These are phyloP conservation scores for Amauroascus niger DNA, from an alignment of 2,329 filamentous ascomycete species.

Conservation along the genomic window DNA sequence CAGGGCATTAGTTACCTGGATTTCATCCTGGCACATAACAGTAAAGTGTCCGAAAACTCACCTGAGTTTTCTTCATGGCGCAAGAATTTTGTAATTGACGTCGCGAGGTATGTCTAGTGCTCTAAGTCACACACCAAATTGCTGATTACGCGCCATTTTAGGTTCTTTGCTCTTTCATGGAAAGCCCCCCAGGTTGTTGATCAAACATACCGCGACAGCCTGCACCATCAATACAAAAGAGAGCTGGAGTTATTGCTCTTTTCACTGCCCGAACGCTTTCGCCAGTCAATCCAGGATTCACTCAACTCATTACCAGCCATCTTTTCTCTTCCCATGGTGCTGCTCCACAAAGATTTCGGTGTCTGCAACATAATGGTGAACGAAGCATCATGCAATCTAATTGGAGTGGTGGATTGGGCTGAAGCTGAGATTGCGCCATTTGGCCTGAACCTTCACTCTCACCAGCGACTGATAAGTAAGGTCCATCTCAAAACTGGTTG, in stretches of 20 bases:
- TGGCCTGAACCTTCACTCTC: conserved; percentile 32
- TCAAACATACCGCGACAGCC: conserved; percentile 20
- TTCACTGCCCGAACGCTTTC: conserved; percentile 16
- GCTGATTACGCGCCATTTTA: conserved; percentile 18
- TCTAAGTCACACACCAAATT: background rate
- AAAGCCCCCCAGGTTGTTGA: conserved; percentile 27
- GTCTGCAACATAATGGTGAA: conserved; percentile 36
- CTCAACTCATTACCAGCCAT: conserved; percentile 27
- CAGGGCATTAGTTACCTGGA: conserved; percentile 25
- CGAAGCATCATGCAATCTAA: conserved; percentile 29
- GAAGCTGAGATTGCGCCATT: conserved; percentile 36
- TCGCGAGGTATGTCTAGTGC: conserved; percentile 22
- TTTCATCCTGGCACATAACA: conserved; percentile 29
- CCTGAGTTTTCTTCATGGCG: conserved; percentile 26
- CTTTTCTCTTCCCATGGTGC: conserved; percentile 34
- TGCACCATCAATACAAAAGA: conserved; percentile 23
- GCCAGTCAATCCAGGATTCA: conserved; percentile 1
- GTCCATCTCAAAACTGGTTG: conserved; percentile 32
- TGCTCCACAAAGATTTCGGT: conserved; percentile 35
- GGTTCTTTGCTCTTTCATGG: conserved; percentile 37
- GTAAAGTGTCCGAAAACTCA: conserved; percentile 28
- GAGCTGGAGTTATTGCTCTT: conserved; percentile 29
- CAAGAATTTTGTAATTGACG: conserved; percentile 30
- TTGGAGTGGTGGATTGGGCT: conserved; percentile 38
- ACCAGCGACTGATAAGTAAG: conserved; percentile 28